Evolutionary conservation across 495 filamentous ascomycete genomes (phyloP).

Genomic region (Letharia lupina): DNA sequence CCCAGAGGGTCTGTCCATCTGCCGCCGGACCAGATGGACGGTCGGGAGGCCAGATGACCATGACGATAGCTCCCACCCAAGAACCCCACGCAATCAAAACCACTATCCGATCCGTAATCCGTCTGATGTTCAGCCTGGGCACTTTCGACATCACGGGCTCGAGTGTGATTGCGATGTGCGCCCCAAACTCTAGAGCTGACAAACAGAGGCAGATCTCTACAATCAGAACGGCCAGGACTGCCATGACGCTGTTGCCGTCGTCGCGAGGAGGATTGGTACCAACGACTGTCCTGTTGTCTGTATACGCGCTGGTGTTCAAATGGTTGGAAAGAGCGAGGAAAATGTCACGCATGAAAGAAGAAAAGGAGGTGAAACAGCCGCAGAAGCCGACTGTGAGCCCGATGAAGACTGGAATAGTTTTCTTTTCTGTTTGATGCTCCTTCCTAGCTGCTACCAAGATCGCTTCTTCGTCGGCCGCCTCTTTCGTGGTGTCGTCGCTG

Average conservation of each 20-base stretch:
- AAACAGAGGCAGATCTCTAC: not conserved
- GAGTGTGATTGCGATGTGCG: not conserved
- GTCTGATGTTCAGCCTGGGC: not conserved
- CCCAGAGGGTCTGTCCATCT: not conserved
- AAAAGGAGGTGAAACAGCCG: slow-evolving; percentile 86
- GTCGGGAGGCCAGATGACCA: not conserved
- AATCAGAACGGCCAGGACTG: not conserved
- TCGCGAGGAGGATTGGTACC: not conserved
- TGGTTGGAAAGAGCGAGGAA: slow-evolving; percentile 74
- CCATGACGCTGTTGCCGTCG: not conserved
- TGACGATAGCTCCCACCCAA: not conserved
- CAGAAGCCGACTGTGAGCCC: slow-evolving; percentile 93
- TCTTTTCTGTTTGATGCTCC: slow-evolving; percentile 47
- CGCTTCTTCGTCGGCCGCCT: not conserved
- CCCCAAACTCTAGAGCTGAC: not conserved
- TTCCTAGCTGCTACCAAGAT: not conserved
- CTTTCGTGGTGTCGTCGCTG: too few relatives aligned
- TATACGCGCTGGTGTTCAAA: not conserved
- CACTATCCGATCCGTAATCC: not conserved
- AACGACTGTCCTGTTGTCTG: too few relatives aligned
- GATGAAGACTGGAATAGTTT: slow-evolving; percentile 81
- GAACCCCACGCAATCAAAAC: not conserved
- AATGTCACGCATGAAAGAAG: slow-evolving; percentile 72
- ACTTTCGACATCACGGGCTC: not conserved
- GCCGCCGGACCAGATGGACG: not conserved